Conservation (phyloP, 106 monocot genomes). For the Apostasia shenzhenica region DNA sequence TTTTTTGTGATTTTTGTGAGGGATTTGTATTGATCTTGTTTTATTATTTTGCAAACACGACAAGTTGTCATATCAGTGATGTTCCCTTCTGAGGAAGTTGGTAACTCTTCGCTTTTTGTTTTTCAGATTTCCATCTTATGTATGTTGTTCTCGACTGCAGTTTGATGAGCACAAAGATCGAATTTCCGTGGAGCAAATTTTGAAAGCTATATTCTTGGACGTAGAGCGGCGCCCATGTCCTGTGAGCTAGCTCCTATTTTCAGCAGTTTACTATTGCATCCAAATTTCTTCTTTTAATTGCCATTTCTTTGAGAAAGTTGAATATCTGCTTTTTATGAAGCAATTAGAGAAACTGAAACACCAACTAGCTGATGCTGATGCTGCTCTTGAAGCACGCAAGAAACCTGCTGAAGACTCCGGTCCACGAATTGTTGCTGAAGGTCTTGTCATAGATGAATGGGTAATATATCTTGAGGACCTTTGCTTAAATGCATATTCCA, state of each 20-base stretch:
- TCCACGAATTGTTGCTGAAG: constrained; percentile 68
- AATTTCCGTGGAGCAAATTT: constrained; percentile 68
- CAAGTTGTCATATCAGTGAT: too few species aligned
- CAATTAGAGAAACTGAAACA: constrained; percentile 83
- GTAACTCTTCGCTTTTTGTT: too few species aligned
- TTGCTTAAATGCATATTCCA: neutral
- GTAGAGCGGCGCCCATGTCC: constrained; percentile 29
- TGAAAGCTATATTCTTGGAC: constrained; percentile 79
- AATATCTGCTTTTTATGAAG: constrained; percentile 16
- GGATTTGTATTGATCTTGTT: neutral
- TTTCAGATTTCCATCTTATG: neutral
- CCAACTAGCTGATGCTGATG: constrained; percentile 77
- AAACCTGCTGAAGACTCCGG: constrained; percentile 73
- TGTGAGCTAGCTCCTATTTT: constrained; percentile 35
- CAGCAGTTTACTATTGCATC: neutral
- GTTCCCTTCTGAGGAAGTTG: too few species aligned
- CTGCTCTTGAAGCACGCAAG: constrained; percentile 64
- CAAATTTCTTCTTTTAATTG: neutral
- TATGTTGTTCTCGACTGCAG: constrained; percentile 21
- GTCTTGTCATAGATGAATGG: constrained; percentile 96
- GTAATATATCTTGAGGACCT: constrained; percentile 19
- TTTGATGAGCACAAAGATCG: constrained; percentile 94
- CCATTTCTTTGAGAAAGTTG: neutral
- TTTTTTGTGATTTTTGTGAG: too few species aligned
- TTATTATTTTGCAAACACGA: neutral